phyloP scores from a whole-genome alignment of 2,329 filamentous ascomycete species.

The Hypocreales sp. region DNA sequence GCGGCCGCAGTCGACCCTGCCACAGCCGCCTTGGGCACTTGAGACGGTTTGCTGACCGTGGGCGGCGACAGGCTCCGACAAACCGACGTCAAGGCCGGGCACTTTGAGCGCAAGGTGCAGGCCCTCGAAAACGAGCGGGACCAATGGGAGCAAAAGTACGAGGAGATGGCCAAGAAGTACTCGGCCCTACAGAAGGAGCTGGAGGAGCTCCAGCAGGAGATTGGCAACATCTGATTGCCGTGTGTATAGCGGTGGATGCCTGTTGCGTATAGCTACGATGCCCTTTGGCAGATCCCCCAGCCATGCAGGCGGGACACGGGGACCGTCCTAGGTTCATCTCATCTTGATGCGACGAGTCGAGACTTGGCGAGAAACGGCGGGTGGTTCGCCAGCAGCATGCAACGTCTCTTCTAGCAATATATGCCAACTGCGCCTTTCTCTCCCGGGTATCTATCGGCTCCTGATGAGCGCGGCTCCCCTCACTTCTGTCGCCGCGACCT shows the following conservation, averaged over 20 bases:
- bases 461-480: neutral
- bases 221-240: slow-evolving; percentile 69
- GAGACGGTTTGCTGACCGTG: slow-evolving; percentile 8
- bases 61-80: slow-evolving; percentile 72
- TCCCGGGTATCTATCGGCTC: slow-evolving; percentile 14
- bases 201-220: slow-evolving; percentile 78
- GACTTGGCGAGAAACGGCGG: slow-evolving; percentile 12
- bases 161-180: slow-evolving; percentile 93
- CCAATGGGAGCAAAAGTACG: slow-evolving; percentile 94
- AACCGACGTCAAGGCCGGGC: slow-evolving; percentile 97
- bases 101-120: slow-evolving; percentile 98
- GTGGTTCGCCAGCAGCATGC: slow-evolving; percentile 14
- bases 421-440: slow-evolving; percentile 8
- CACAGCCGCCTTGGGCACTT: no score
- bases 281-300: no score
- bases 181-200: slow-evolving; percentile 71
- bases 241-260: no score
- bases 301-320: no score
- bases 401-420: slow-evolving; percentile 14
- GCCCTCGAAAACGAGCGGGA: slow-evolving; percentile 84
- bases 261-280: no score
- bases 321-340: no score
- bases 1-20: no score
- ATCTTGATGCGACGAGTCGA: slow-evolving; percentile 10
- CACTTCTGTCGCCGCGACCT: slow-evolving; percentile 21